These are phyloP conservation scores for Byssothecium circinans DNA, from an alignment of 2,329 filamentous ascomycete species.

Conservation along the genomic window DNA sequence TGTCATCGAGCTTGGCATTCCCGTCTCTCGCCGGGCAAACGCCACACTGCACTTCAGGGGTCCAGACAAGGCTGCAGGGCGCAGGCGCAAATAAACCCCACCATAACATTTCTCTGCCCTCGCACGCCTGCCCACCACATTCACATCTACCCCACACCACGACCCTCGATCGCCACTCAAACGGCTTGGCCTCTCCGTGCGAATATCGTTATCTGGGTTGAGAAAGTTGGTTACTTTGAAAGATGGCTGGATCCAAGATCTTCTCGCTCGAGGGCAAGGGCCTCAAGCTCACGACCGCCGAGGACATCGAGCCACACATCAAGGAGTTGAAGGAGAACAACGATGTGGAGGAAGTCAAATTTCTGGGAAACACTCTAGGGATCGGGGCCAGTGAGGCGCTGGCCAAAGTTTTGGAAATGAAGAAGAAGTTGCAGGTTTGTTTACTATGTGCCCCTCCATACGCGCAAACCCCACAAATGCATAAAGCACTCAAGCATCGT, in stretches of 20 bases:
- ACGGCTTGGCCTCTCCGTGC: not conserved
- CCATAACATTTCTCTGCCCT: conserved; percentile 21
- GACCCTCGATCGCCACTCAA: not conserved
- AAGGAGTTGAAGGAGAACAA: conserved; percentile 69
- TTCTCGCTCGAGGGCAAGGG: conserved; percentile 92
- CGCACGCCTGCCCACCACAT: not conserved
- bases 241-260: conserved; percentile 59
- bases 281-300: conserved; percentile 87
- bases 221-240: not conserved
- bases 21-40: conserved; percentile 16
- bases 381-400: conserved; percentile 84
- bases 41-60: conserved; percentile 12
- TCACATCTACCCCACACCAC: no score
- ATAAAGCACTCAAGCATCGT: no score
- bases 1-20: conserved; percentile 28
- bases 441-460: conserved; percentile 4
- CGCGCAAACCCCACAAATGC: not conserved
- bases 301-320: conserved; percentile 84
- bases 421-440: conserved; percentile 74
- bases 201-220: conserved; percentile 1
- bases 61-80: not conserved
- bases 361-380: conserved; percentile 90
- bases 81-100: conserved; percentile 30
- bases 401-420: conserved; percentile 78
- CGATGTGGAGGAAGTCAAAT: conserved; percentile 79